Percentiles rank a stretch among this genome's conserved stretches.
These are phyloP conservation scores for Aspergillus cavernicola DNA, from an alignment of 495 filamentous ascomycete species.

Conservation along the genomic window DNA sequence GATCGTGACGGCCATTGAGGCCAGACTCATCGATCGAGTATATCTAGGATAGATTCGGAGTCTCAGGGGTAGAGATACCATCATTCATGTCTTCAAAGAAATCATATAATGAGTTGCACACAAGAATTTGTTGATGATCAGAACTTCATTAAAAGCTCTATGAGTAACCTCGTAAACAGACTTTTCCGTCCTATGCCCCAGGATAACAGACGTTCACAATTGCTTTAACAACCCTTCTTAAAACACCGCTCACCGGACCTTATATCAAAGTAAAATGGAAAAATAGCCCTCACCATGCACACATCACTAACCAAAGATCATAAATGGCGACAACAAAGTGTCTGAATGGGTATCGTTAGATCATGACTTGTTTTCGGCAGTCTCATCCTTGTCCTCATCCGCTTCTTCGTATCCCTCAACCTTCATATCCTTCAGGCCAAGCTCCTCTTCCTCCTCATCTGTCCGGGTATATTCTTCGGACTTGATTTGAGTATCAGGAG, in stretches of 20 bases:
- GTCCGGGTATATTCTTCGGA: constrained; percentile 85
- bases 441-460: constrained; percentile 83
- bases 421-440: constrained; percentile 90
- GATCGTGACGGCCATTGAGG: no score
- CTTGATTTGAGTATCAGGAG: constrained; percentile 74
- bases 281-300: no score
- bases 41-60: neutral
- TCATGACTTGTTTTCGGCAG: constrained; percentile 24
- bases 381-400: constrained; percentile 25
- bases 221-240: neutral
- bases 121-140: no score
- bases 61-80: neutral
- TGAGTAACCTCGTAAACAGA: neutral
- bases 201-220: neutral
- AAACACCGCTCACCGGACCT: neutral
- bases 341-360: constrained; percentile 10
- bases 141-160: neutral
- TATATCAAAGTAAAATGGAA: neutral
- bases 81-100: no score
- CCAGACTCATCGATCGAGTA: no score
- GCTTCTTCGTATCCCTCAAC: constrained; percentile 80
- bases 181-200: neutral
- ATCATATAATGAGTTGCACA: no score
- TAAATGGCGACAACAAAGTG: constrained; percentile 11
- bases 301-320: constrained; percentile 26